phyloP scores from a whole-genome alignment of 257 asterid species.

The Craterostigma plantagineum region DNA sequence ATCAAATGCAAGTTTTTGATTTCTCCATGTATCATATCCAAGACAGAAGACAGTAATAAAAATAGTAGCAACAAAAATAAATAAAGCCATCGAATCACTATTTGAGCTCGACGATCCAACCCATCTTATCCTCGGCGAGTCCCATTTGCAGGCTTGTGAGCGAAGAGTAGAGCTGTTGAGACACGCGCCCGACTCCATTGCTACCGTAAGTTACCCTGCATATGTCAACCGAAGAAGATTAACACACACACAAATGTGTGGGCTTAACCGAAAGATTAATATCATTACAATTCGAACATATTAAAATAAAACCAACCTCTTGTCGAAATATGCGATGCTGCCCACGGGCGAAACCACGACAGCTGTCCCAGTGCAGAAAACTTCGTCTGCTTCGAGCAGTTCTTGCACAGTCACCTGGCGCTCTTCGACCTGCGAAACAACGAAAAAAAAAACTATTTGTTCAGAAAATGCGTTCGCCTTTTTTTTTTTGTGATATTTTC shows the following conservation, averaged over 20 bases:
- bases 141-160: conserved; percentile 91
- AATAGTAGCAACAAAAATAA: too few species aligned
- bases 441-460: background rate
- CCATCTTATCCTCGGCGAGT: conserved; percentile 57
- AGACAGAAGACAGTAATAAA: too few species aligned
- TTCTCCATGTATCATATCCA: too few species aligned
- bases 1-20: too few species aligned
- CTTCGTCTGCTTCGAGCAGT: conserved; percentile 53
- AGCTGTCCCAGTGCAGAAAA: conserved; percentile 94
- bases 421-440: conserved; percentile 39
- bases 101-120: conserved; percentile 58
- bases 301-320: conserved; percentile 22
- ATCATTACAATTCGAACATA: too few species aligned
- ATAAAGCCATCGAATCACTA: conserved; percentile 11
- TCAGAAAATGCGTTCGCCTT: too few species aligned
- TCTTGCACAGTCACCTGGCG: conserved; percentile 48
- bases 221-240: too few species aligned
- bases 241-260: too few species aligned
- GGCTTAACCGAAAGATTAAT: too few species aligned
- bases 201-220: conserved; percentile 57
- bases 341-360: conserved; percentile 79
- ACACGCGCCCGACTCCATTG: conserved; percentile 61
- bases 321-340: conserved; percentile 40
- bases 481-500: too few species aligned
- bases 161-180: conserved; percentile 65